Conservation (phyloP, 2,329 filamentous ascomycete genomes). For the Onygena corvina region DNA sequence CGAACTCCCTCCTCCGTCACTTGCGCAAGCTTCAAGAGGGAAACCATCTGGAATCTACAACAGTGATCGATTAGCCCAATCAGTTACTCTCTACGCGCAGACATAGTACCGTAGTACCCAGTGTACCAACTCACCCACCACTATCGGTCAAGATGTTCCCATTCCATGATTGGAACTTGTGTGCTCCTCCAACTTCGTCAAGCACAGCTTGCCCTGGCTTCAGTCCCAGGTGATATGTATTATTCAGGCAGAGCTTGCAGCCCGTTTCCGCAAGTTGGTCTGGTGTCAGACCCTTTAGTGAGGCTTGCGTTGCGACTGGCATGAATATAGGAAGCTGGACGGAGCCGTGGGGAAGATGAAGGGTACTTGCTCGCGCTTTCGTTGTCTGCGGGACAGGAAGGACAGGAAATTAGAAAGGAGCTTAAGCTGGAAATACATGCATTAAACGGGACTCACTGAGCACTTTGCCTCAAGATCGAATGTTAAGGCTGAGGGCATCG, state of each 20-base stretch:
- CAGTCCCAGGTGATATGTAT: conserved; percentile 91
- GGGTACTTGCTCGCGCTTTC: conserved; percentile 75
- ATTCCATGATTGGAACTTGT: conserved; percentile 88
- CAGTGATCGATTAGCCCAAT: conserved; percentile 8
- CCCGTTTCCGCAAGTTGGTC: conserved; percentile 81
- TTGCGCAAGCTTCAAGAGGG: conserved; percentile 78
- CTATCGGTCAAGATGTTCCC: conserved; percentile 79
- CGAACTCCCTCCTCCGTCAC: conserved; percentile 92
- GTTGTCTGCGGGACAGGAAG: conserved; percentile 56
- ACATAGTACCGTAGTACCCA: neutral
- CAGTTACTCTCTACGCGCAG: neutral
- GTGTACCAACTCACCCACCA: conserved; percentile 33
- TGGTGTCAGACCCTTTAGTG: conserved; percentile 85
- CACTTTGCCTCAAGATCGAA: conserved; percentile 69
- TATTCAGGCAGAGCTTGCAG: conserved; percentile 87
- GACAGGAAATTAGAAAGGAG: neutral
- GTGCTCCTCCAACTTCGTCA: conserved; percentile 78
- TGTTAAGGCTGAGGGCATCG: conserved; percentile 51
- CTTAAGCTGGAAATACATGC: neutral
- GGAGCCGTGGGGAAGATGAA: conserved; percentile 81
- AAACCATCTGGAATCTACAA: conserved; percentile 93
- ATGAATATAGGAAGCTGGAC: conserved; percentile 92
- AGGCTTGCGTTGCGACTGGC: conserved; percentile 95
- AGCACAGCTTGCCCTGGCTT: conserved; percentile 88
- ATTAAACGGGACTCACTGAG: conserved; percentile 48